Evolutionary conservation across 768 basidiomycete species (phyloP), one percentile per base, ranked within the genome.

Genomic region (Hortiboletus campestris): DNA sequence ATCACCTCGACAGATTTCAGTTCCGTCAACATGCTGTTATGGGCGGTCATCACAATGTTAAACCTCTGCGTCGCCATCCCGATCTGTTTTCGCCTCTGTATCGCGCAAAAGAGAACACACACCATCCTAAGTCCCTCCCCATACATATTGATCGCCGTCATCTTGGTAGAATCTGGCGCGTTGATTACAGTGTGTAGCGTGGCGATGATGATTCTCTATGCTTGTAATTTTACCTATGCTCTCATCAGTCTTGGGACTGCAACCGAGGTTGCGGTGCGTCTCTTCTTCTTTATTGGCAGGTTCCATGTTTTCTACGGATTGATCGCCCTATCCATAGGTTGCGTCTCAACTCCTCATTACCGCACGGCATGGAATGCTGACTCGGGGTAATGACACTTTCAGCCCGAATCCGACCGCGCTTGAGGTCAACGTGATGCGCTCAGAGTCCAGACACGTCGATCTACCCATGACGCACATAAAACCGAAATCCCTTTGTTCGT

Each of bases 101-200:
- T 41, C 4, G 57, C 59, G 1, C 62, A 63, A 49, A 45, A 43
- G 40, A 49, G 34, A 25, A 54, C 50, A 5, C 55, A 49, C 12
- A 2, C 22, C 22, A 11, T 57, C 8, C 47, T 60, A 0, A 53
- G 59, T 32, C 14, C n/a, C 3, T 60, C 49, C 11, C 56, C 49
- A 12, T 46, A 47, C 46, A 62, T 49, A 46, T 56, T 62, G n/a
- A n/a, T 46, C 39, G 50, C 38, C 28, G 47, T 67, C 40, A 41
- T 67, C 47, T 7, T 59, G 16, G 51, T 67, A 5, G 66, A 67
- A 48, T 69, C 62, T 5, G 53, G 62, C 13, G 46, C 59, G 1
- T 40, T 67, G 31, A 44, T 64, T 2, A 57, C 57, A 1, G 14
- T 35, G 9, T 51, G 45, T 20, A 51, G 51, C 5, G 8, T 55